Percentiles rank a stretch among this genome's conserved stretches.
These are phyloP conservation scores for Pulveroboletus sp. DNA, from an alignment of 768 basidiomycete species.

Conservation along the genomic window DNA sequence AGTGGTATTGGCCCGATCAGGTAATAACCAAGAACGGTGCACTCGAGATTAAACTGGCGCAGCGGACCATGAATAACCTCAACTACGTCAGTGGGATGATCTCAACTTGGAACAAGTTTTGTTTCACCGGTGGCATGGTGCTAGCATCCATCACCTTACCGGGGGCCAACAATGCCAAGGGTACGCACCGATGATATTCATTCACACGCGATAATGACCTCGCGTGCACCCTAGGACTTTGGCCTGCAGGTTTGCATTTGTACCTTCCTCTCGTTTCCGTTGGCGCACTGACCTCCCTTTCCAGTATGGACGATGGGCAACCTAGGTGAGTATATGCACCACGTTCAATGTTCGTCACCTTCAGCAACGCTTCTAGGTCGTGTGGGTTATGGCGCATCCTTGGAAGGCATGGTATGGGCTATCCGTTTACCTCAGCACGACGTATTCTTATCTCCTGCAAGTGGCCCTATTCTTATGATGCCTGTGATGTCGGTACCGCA, in stretches of 20 bases:
- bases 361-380: constrained; percentile 43
- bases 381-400: constrained; percentile 81
- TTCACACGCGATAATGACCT: neutral
- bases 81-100: constrained; percentile 72
- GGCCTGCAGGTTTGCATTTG: constrained; percentile 53
- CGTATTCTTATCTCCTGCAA: constrained; percentile 20
- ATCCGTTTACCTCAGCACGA: neutral
- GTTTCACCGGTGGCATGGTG: constrained; percentile 85
- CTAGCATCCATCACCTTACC: constrained; percentile 67
- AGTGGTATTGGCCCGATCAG: constrained; percentile 87
- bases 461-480: constrained; percentile 84
- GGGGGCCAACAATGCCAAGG: constrained; percentile 54
- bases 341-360: neutral
- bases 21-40: constrained; percentile 70
- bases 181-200: constrained; percentile 17
- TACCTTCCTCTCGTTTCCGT: neutral
- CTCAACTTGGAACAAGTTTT: constrained; percentile 84
- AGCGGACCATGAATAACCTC: constrained; percentile 65
- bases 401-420: constrained; percentile 70
- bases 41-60: constrained; percentile 69
- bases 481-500: constrained; percentile 91
- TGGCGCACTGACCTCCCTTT: constrained; percentile 11
- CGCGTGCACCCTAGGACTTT: constrained; percentile 44
- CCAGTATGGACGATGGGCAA: constrained; percentile 75
- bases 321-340: constrained; percentile 43